A percentile compares a stretch with the other conserved stretches of the same genome.
These are phyloP conservation scores for Trametopsis cervina DNA, from an alignment of 768 basidiomycete species.

Conservation along the genomic window DNA sequence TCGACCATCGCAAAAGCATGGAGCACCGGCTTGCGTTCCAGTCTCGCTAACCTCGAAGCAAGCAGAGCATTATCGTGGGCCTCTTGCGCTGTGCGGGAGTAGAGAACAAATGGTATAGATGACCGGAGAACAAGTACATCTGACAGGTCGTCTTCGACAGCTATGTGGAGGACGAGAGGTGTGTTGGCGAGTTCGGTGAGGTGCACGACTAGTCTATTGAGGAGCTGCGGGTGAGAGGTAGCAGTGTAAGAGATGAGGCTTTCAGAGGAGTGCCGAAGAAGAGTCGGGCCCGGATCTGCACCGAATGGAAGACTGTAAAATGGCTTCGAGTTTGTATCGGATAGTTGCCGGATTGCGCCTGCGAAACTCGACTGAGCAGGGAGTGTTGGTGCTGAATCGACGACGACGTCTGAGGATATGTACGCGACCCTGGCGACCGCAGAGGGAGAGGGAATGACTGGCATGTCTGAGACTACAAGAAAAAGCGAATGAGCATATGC, in stretches of 20 bases:
- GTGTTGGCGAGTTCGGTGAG: conserved; percentile 59
- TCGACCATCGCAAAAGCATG: conserved; percentile 59
- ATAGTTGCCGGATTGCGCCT: conserved; percentile 26
- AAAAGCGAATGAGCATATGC: background rate
- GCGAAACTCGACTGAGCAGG: conserved; percentile 37
- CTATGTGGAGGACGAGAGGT: conserved; percentile 69
- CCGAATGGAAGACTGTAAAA: conserved; percentile 49
- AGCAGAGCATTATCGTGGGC: conserved; percentile 89
- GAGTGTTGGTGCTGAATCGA: conserved; percentile 46
- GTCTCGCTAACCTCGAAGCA: conserved; percentile 70
- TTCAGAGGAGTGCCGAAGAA: conserved; percentile 38
- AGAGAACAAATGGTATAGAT: conserved; percentile 74
- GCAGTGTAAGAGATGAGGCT: conserved; percentile 58
- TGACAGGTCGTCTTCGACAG: conserved; percentile 53
- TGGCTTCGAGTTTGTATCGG: conserved; percentile 23
- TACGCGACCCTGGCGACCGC: conserved; percentile 66
- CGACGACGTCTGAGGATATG: conserved; percentile 57
- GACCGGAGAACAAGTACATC: conserved; percentile 71
- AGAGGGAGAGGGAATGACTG: conserved; percentile 19
- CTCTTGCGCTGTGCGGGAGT: conserved; percentile 71
- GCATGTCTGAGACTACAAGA: conserved; percentile 5
- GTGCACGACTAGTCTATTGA: conserved; percentile 58
- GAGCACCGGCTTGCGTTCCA: conserved; percentile 69
- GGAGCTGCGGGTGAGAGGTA: conserved; percentile 39
- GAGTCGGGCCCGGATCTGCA: conserved; percentile 56